A percentile compares a stretch with the other conserved stretches of the same genome.
phyloP scores from a whole-genome alignment of 2,329 filamentous ascomycete species.

The Claviceps spartinae region DNA sequence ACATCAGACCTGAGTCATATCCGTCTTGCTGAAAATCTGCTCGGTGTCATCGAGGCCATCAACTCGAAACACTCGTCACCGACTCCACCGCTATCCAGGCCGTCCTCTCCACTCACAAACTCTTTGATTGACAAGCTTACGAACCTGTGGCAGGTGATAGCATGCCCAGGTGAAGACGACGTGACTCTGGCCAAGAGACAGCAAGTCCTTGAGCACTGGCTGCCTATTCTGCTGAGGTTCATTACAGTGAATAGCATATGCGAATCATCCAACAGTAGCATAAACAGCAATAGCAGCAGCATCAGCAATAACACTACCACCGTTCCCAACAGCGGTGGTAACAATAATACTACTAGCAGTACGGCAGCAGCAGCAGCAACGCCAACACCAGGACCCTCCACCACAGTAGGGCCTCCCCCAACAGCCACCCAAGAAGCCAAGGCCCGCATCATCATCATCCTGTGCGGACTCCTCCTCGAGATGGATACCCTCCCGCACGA shows the following conservation, averaged over 20 bases:
- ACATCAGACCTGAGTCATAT: slow-evolving; percentile 22
- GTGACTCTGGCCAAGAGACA: slow-evolving; percentile 19
- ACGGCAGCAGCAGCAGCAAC: slow-evolving; percentile 5
- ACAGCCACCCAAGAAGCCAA: slow-evolving; percentile 26
- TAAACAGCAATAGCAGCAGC: not conserved
- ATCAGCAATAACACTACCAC: not conserved
- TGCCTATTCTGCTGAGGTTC: slow-evolving; percentile 44
- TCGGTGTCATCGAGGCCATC: slow-evolving; percentile 44
- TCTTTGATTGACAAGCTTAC: slow-evolving; percentile 39
- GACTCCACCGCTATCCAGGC: slow-evolving; percentile 15
- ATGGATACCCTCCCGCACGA: slow-evolving; percentile 29
- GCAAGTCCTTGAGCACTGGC: slow-evolving; percentile 39
- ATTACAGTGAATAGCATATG: slow-evolving; percentile 40
- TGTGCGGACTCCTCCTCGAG: slow-evolving; percentile 39
- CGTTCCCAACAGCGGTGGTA: slow-evolving; percentile 6
- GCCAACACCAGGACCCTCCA: slow-evolving; percentile 12
- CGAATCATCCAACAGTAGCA: slow-evolving; percentile 15
- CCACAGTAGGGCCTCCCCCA: slow-evolving; percentile 18
- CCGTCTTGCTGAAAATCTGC: slow-evolving; percentile 39
- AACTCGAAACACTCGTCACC: slow-evolving; percentile 32
- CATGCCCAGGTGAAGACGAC: slow-evolving; percentile 21
- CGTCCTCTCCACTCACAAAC: slow-evolving; percentile 27
- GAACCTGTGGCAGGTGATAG: slow-evolving; percentile 41
- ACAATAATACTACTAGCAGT: no score
- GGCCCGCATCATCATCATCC: slow-evolving; percentile 33